Evolutionary conservation across 1,284 basidiomycete genomes (phyloP), one percentile per base, ranked within the genome.

Genomic region (Trametes pubescens): DNA sequence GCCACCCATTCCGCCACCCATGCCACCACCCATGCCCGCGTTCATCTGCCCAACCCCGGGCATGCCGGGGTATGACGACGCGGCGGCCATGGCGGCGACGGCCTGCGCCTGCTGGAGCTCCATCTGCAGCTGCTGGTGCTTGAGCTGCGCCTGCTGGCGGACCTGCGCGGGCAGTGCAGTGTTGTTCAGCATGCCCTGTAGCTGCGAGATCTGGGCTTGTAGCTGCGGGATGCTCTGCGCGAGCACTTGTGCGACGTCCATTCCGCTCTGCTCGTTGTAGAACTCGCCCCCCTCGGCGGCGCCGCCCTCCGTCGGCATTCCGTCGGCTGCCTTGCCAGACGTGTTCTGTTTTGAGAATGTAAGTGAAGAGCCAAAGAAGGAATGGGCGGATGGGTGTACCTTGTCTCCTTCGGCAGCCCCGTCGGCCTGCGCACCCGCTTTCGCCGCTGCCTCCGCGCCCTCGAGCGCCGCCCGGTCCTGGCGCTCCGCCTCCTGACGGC

Each of bases 111-210:
- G 90, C 72, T 87, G 83, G 8, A 93, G 83, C 70, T 93, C 88
- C 73, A 91, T 86, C 72, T 92, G 91, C 49, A 91, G 81, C 69
- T 91, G 86, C 61, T 90, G 88, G 73, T 90, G 85, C 73, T 92
- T 89, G 81, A 89, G 84, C 76, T 92, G 88, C 21, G 91, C 90
- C 68, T 90, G 86, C 74, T 90, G 90, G 26, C 93, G 88, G 62
- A 92, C 89, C 59, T 86, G 84, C 32, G 78, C 75, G 4, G 91
- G 91, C 6, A 94, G 80, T 18, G 84, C 82, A 18, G 88, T 84
- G 73, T 93, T 93, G 75, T 91, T 88, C 64, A 94, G 84, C 83
- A 92, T 89, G 66, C 86, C 80, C 54, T 87, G 88, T 49, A 93
- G 80, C 72, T 94, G 92, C 38, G 81, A 78, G 67, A 94, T 88